phyloP scores from a whole-genome alignment of 495 filamentous ascomycete genomes.

The Clavariopsis aquatica region DNA sequence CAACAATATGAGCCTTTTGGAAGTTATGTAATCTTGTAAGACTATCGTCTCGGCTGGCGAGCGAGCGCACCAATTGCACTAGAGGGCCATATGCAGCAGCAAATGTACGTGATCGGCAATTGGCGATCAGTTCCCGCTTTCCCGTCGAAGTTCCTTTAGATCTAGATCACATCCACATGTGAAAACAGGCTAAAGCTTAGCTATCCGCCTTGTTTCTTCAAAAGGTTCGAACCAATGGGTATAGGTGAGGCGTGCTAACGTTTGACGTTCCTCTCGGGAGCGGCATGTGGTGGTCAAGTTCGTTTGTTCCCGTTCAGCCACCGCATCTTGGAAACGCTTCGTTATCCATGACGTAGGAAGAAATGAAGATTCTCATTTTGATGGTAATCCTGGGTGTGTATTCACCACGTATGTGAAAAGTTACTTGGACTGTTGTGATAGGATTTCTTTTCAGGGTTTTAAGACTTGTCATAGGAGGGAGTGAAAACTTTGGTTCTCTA shows the following conservation, averaged over 20 bases:
- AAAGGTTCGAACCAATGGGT: conserved; percentile 2
- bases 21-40: conserved; percentile 5
- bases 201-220: conserved; percentile 16
- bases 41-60: too few relatives aligned
- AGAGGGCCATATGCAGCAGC: not conserved
- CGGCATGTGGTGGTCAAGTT: conserved; percentile 20
- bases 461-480: too few relatives aligned
- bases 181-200: conserved; percentile 7
- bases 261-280: conserved; percentile 14
- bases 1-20: not conserved
- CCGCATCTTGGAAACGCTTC: conserved; percentile 17
- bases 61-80: not conserved
- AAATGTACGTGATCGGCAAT: not conserved
- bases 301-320: conserved; percentile 5
- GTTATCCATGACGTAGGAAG: conserved; percentile 14
- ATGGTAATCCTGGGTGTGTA: too few relatives aligned
- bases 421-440: too few relatives aligned
- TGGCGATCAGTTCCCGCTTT: conserved; percentile 7
- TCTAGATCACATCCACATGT: conserved; percentile 10
- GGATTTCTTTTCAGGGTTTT: too few relatives aligned
- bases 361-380: not conserved
- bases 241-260: conserved; percentile 1
- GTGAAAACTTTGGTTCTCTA: too few relatives aligned
- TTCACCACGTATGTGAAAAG: too few relatives aligned
- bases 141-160: conserved; percentile 15